Evolutionary conservation across 1,139 yeast species (phyloP).

Genomic region (Kodamaea plutei): DNA sequence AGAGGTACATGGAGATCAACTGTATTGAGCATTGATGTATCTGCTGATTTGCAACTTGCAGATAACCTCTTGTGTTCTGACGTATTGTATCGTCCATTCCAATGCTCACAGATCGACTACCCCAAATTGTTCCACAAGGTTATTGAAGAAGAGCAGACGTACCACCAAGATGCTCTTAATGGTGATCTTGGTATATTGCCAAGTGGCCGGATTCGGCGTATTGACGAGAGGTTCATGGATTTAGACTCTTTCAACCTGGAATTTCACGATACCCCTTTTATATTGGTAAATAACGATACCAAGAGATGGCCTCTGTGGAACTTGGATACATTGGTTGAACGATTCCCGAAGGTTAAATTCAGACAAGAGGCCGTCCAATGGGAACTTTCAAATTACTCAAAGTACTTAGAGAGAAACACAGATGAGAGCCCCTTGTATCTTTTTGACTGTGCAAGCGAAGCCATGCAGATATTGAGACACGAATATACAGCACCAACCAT

Average conservation of each 20-base stretch:
- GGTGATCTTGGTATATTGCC: constrained; percentile 20
- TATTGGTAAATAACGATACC: constrained; percentile 39
- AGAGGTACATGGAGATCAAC: constrained; percentile 76
- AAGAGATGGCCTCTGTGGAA: constrained; percentile 70
- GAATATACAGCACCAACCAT: constrained; percentile 55
- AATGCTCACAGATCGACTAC: constrained; percentile 70
- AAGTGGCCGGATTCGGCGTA: constrained; percentile 41
- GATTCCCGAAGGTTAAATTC: constrained; percentile 61
- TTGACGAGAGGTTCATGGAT: constrained; percentile 39
- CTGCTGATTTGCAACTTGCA: constrained; percentile 38
- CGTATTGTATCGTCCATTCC: constrained; percentile 70
- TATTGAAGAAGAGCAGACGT: constrained; percentile 47
- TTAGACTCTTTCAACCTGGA: constrained; percentile 40
- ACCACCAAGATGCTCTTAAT: too few species aligned
- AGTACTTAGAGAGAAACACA: constrained; percentile 55
- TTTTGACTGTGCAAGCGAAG: constrained; percentile 72
- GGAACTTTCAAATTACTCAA: constrained; percentile 59
- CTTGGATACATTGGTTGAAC: constrained; percentile 39
- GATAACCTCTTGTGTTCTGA: constrained; percentile 48
- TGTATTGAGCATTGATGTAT: constrained; percentile 37
- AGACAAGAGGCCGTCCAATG: constrained; percentile 85
- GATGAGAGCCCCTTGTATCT: constrained; percentile 85
- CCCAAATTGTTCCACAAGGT: constrained; percentile 41
- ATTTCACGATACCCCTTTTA: constrained; percentile 63
- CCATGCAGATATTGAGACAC: constrained; percentile 52